Evolutionary conservation across 129 eudicot genomes (phyloP), one percentile per base, ranked within the genome.

Genomic region (Centrapalus pauciflorus): DNA sequence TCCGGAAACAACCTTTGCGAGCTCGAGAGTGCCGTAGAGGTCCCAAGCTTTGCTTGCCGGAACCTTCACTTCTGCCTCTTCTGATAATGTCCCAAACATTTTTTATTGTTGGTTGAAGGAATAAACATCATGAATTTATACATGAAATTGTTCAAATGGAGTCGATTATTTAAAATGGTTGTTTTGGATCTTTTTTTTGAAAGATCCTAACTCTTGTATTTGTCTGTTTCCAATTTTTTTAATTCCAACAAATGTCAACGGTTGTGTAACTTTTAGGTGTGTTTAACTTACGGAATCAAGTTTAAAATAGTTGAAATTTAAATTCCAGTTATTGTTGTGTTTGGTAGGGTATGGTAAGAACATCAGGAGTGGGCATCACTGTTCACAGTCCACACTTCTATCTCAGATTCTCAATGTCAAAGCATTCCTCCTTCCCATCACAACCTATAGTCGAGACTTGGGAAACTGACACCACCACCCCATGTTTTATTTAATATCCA

Each of bases 41-140:
- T 55, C 77, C 84, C 80, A 79, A 8, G 73, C 83, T 52, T 40
- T 50, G 32, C 63, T 73, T 4, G 70, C 57, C 1, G 76, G 49
- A 34, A 55, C 84, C 66, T 75, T 55, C 48, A 64, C 80, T 52
- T 69, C 66, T 5, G 56, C 60, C 55, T 80, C 84, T 30, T 63
- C 70, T 0, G 70, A 55, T 32, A 74, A 16, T 1, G 74, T 55
- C 20, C 80, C 84, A 2, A 69, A 64, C 84, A 70, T 75, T 69
- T 61, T n/a, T 79, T 38, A 1, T 66, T 33, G 26, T 37, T 33
- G 5, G 25, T 23, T 73, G 60, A 35, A 12, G 55, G 19, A 74
- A n/a, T n/a, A n/a, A 74, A 21, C 41, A 66, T 40, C 3, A 28
- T 20, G 49, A 45, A 8, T 40, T 70, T 38, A 24, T 69, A 16